These are phyloP conservation scores for Pichia inconspicua DNA, from an alignment of 1,139 yeast species.

Conservation along the genomic window DNA sequence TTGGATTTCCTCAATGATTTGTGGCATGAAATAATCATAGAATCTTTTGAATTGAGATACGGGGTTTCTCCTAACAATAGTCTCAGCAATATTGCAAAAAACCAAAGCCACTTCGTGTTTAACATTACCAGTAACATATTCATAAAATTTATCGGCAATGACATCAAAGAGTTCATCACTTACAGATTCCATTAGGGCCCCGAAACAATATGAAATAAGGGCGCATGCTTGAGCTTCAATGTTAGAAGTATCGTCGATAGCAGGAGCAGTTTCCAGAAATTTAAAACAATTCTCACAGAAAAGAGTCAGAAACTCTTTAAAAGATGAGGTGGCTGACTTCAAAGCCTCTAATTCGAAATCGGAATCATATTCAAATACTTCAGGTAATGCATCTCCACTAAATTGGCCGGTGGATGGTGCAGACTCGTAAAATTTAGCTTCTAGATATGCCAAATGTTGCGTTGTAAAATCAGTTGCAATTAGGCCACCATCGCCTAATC, in stretches of 20 bases:
- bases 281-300: constrained; percentile 56
- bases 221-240: constrained; percentile 49
- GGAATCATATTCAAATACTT: constrained; percentile 30
- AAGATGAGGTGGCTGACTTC: constrained; percentile 66
- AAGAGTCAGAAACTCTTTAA: constrained; percentile 50
- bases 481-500: constrained; percentile 37
- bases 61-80: constrained; percentile 58
- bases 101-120: constrained; percentile 60
- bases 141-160: constrained; percentile 45
- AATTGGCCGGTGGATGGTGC: constrained; percentile 21
- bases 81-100: constrained; percentile 63
- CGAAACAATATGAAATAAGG: constrained; percentile 55
- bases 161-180: constrained; percentile 54
- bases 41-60: constrained; percentile 38
- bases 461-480: constrained; percentile 69
- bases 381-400: constrained; percentile 18
- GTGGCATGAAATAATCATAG: constrained; percentile 39
- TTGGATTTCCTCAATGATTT: constrained; percentile 60
- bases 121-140: constrained; percentile 53
- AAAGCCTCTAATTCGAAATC: constrained; percentile 50
- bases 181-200: constrained; percentile 61
- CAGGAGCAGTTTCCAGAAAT: constrained; percentile 72
- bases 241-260: constrained; percentile 39
- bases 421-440: constrained; percentile 30
- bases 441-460: constrained; percentile 48